Percentiles rank a stretch among this genome's conserved stretches.
Conservation (phyloP, 257 asterid species). For the Coffea canephora region DNA sequence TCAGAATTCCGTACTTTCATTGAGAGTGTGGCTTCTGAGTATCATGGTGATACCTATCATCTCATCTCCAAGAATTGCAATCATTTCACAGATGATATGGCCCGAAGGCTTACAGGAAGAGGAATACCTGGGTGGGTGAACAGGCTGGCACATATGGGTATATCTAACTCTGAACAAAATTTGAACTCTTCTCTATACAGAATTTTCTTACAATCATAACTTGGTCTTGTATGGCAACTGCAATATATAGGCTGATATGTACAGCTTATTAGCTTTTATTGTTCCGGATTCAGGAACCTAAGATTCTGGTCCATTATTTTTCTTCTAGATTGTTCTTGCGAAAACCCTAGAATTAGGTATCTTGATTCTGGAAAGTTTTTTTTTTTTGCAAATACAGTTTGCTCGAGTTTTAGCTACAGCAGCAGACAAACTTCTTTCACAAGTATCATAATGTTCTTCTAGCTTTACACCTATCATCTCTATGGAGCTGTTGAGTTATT, state of each 20-base stretch:
- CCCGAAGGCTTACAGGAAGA: conserved; percentile 38
- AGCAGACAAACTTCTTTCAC: not conserved
- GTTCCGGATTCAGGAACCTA: not conserved
- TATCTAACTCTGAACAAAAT: not conserved
- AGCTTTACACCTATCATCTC: not conserved
- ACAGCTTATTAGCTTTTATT: not conserved
- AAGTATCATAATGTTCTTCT: not conserved
- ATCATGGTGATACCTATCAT: conserved; percentile 54
- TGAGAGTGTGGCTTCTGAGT: conserved; percentile 49
- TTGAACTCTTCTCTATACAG: not conserved
- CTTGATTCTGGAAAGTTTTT: not conserved
- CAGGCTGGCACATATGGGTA: conserved; percentile 46
- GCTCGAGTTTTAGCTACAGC: not conserved
- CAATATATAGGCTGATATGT: not conserved
- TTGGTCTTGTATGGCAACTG: not conserved
- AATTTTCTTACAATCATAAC: not conserved
- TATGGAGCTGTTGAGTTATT: not conserved
- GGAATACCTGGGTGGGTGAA: conserved; percentile 60
- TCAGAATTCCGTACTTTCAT: conserved; percentile 44
- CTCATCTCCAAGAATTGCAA: conserved; percentile 54
- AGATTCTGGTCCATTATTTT: not conserved
- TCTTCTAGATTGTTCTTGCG: not conserved
- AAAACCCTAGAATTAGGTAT: not conserved
- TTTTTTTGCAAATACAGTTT: not conserved
- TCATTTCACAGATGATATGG: conserved; percentile 51